A percentile compares a stretch with the other conserved stretches of the same genome.
phyloP scores from a whole-genome alignment of 1,284 basidiomycete species.

The Inonotus obliquus region DNA sequence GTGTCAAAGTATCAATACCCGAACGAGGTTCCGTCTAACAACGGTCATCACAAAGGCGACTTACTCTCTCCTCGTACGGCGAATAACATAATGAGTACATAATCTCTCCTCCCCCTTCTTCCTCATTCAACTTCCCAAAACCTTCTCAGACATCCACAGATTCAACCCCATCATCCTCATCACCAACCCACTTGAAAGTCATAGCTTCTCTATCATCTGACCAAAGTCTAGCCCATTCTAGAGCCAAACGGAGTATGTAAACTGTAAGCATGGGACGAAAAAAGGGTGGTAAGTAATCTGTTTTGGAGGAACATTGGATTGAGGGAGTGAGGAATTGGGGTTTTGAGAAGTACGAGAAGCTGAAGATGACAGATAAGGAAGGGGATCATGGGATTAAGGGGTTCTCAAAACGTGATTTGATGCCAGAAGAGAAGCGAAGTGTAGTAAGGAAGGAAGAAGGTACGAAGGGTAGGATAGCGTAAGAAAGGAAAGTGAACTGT shows the following conservation, averaged over 20 bases:
- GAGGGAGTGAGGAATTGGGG: too few relatives aligned
- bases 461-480: too few relatives aligned
- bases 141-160: neutral
- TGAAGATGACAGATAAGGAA: neutral
- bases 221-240: conserved; percentile 86
- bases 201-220: conserved; percentile 78
- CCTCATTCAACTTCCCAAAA: neutral
- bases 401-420: neutral
- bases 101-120: conserved; percentile 9
- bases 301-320: too few relatives aligned
- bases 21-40: too few relatives aligned
- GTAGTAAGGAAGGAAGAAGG: neutral
- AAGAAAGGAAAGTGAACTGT: neutral
- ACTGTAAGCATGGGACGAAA: conserved; percentile 35
- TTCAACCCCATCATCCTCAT: too few relatives aligned
- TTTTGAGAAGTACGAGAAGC: conserved; percentile 26
- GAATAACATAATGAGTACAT: conserved; percentile 17
- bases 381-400: neutral
- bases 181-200: conserved; percentile 34
- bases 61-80: neutral
- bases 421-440: neutral
- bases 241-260: conserved; percentile 83
- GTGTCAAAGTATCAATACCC: too few relatives aligned
- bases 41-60: neutral
- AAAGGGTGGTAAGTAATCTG: neutral